These are phyloP conservation scores for Themeda triandra DNA, from an alignment of 176 grass and related monocot species.

Conservation along the genomic window DNA sequence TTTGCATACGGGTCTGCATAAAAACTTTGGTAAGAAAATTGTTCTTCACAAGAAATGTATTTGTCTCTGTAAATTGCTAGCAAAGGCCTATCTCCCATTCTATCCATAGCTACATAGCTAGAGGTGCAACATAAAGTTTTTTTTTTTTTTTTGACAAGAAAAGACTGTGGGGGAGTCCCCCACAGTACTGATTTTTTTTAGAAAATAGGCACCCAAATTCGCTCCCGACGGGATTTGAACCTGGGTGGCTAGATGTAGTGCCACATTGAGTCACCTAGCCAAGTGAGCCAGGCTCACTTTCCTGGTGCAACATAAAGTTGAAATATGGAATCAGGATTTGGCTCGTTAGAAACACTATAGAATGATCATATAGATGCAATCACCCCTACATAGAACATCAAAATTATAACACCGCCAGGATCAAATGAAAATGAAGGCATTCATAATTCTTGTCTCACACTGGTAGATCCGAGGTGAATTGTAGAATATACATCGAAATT, in stretches of 20 bases:
- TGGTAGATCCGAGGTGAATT: not conserved
- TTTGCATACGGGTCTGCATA: conserved; percentile 77
- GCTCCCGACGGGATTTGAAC: too few relatives aligned
- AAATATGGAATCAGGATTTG: not conserved
- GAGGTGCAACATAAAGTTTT: not conserved
- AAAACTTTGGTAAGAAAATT: conserved; percentile 5
- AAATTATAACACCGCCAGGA: not conserved
- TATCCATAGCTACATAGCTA: not conserved
- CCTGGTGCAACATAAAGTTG: not conserved
- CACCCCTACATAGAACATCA: not conserved
- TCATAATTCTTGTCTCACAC: not conserved
- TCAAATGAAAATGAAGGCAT: not conserved
- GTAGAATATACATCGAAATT: not conserved
- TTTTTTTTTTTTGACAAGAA: too few relatives aligned
- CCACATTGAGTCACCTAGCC: too few relatives aligned
- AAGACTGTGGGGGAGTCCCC: too few relatives aligned
- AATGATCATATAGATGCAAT: not conserved
- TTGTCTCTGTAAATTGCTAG: not conserved
- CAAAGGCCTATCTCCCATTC: not conserved
- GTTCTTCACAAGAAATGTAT: not conserved
- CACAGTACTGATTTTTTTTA: too few relatives aligned
- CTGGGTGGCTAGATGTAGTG: too few relatives aligned
- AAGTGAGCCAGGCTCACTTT: too few relatives aligned
- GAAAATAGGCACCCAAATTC: too few relatives aligned
- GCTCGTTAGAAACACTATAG: not conserved